Conservation (phyloP, 495 filamentous ascomycete genomes). For the Aspergillus diversus region DNA sequence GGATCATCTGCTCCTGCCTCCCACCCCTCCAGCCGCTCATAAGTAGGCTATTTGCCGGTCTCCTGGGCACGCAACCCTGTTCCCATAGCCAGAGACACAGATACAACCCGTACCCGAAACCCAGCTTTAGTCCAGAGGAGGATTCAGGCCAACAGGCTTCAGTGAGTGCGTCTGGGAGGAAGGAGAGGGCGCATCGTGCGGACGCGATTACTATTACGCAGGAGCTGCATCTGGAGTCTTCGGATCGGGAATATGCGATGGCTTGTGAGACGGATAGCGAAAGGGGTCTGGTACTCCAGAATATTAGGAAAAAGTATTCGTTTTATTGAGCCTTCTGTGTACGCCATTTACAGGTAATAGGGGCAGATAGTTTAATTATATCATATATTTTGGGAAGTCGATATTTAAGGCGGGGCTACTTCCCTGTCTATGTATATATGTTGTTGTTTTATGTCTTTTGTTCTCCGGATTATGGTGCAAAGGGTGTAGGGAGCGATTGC, state of each 20-base stretch:
- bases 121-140: neutral
- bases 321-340: neutral
- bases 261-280: neutral
- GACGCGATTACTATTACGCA: neutral
- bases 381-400: too few relatives aligned
- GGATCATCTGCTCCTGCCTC: conserved; percentile 11
- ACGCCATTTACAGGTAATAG: too few relatives aligned
- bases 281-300: neutral
- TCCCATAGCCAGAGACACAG: neutral
- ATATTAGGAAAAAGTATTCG: neutral
- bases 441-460: too few relatives aligned
- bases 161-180: neutral
- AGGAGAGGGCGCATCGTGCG: neutral
- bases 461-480: too few relatives aligned
- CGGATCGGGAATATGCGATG: neutral
- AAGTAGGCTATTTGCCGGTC: neutral
- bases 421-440: too few relatives aligned
- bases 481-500: too few relatives aligned
- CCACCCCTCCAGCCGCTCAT: conserved; percentile 2
- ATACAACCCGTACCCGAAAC: neutral
- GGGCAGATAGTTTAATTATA: too few relatives aligned
- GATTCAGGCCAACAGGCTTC: neutral
- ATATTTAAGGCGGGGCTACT: too few relatives aligned
- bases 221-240: neutral
- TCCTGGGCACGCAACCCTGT: neutral